A percentile compares a stretch with the other conserved stretches of the same genome.
phyloP scores from a whole-genome alignment of 495 filamentous ascomycete species.

The Penicillium coffeae region DNA sequence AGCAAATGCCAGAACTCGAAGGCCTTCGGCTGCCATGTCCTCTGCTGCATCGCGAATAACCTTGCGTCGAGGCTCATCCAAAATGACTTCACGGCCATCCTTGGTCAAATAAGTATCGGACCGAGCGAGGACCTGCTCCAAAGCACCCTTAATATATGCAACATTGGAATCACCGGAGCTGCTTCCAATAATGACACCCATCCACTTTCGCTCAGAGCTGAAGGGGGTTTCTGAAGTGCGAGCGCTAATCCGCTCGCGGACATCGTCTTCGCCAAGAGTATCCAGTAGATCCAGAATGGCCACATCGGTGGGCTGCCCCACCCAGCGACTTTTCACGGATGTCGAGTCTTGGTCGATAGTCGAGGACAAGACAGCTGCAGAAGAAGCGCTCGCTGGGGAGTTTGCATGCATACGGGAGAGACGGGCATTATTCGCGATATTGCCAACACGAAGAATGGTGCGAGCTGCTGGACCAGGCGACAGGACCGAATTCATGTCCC shows the following conservation, averaged over 20 bases:
- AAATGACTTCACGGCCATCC: constrained; percentile 79
- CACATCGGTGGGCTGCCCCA: constrained; percentile 95
- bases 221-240: constrained; percentile 85
- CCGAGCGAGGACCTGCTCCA: constrained; percentile 79
- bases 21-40: constrained; percentile 85
- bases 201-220: constrained; percentile 97
- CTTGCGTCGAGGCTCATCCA: constrained; percentile 73
- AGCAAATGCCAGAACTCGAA: constrained; percentile 87
- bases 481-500: constrained; percentile 55
- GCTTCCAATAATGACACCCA: constrained; percentile 83
- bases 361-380: constrained; percentile 72
- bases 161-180: constrained; percentile 54
- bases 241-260: constrained; percentile 75
- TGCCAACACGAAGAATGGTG: constrained; percentile 82
- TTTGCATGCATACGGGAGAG: constrained; percentile 59
- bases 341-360: constrained; percentile 61
- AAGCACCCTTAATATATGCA: constrained; percentile 91
- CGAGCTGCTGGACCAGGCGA: constrained; percentile 67
- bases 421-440: constrained; percentile 93
- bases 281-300: constrained; percentile 91
- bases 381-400: constrained; percentile 62
- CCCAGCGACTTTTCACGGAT: constrained; percentile 77
- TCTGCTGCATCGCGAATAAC: constrained; percentile 79
- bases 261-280: constrained; percentile 82
- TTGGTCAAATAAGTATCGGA: constrained; percentile 89